phyloP scores from a whole-genome alignment of 495 filamentous ascomycete genomes.

The Parathielavia hyrcaniae region DNA sequence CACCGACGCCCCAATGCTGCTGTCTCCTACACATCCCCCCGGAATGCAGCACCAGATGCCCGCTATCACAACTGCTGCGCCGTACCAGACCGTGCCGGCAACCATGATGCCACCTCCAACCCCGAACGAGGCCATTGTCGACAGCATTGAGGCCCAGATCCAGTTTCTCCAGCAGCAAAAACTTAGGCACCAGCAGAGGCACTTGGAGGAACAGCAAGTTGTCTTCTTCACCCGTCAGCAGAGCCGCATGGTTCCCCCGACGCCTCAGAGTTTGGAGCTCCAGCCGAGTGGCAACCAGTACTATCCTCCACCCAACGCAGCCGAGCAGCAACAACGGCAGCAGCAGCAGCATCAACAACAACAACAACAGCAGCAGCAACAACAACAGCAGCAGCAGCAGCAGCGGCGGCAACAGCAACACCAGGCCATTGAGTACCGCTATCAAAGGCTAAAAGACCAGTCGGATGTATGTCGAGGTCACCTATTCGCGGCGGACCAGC shows the following conservation, averaged over 20 bases:
- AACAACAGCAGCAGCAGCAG: slow-evolving; percentile 50
- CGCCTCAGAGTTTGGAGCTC: slow-evolving; percentile 87
- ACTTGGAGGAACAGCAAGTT: slow-evolving; percentile 51
- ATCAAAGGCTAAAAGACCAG: slow-evolving; percentile 63
- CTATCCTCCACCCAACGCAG: slow-evolving; percentile 32
- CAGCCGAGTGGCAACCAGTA: slow-evolving; percentile 60
- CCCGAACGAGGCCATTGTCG: slow-evolving; percentile 41
- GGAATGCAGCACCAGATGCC: slow-evolving; percentile 43
- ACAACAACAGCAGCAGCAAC: slow-evolving; percentile 41
- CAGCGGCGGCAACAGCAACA: slow-evolving; percentile 52
- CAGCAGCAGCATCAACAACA: slow-evolving; percentile 40
- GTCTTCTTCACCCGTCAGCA: slow-evolving; percentile 50
- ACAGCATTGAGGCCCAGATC: slow-evolving; percentile 54
- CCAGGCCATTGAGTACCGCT: slow-evolving; percentile 63
- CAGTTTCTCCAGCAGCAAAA: slow-evolving; percentile 58
- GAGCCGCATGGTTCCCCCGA: slow-evolving; percentile 72
- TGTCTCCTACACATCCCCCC: slow-evolving; percentile 33
- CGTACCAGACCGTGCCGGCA: slow-evolving; percentile 38
- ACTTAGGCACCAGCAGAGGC: slow-evolving; percentile 47
- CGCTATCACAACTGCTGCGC: slow-evolving; percentile 39
- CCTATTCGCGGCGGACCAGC: slow-evolving; percentile 5
- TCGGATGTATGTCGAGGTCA: slow-evolving; percentile 58
- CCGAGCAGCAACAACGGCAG: slow-evolving; percentile 43
- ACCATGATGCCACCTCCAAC: slow-evolving; percentile 41
- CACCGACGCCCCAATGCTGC: slow-evolving; percentile 37